Base-by-base conservation (phyloP, 495 filamentous ascomycete genomes). In the Symbiotaphrina buchneri region DNA sequence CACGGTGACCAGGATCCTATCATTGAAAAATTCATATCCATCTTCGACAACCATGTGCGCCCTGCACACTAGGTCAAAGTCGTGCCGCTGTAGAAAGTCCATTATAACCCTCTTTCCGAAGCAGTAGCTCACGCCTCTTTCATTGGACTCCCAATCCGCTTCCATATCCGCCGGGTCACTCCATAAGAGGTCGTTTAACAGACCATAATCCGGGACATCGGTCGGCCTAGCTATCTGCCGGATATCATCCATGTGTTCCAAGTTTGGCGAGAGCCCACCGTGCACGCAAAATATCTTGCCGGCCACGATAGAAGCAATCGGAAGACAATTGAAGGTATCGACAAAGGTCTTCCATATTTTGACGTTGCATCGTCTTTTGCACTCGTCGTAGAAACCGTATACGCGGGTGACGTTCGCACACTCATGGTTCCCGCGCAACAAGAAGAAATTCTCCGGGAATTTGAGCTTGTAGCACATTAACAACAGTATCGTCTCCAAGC, bases 31-130 rank as follows among this genome's bases (percentile, higher is more conserved):
- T 43, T 99, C 87, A 54, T 99, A 99, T 10, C 87, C 87, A 54
- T 99, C 87, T 47, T 99, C 87, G 11, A 99, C 87, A 30, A 99
- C 87, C 87, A 99, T 99, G 58, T 99, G 87, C 30, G 87, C 87
- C 30, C 87, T 67, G 48, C 90, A 95, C 20, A 99, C 84, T 21
- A 99, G 53, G 51, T 99, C 87, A 47, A 99, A 99, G 45, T 99
- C 87, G 47, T 95, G 85, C 21, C 72, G 67, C 32, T 81, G 75
- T 40, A 99, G 59, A 51, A 99, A 99, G 40, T 93, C 80, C 55
- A 84, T 81, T 36, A 99, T 99, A 30, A 99, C 84, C 45, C 90
- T 90, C 57, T 94, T 95, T 5, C 84, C 84, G 45, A 99, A 99
- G 45, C 85, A 95, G 49, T 94, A 99, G 48, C 90, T 95, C 18